Evolutionary conservation across 73 alveolate species (phyloP), one percentile per base, ranked within the genome.

Genomic region (Breviolum minutum): DNA sequence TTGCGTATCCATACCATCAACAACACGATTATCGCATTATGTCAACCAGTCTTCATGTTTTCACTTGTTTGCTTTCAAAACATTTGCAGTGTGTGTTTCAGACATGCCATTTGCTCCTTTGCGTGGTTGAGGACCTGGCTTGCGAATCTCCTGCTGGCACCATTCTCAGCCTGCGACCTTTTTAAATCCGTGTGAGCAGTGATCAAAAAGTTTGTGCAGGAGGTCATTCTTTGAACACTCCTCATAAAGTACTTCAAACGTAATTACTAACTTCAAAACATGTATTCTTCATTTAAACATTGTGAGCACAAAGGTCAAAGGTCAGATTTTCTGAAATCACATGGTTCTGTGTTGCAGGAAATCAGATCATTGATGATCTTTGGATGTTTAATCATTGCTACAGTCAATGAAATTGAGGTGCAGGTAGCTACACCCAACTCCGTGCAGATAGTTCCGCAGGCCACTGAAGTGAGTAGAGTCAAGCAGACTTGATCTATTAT

Each of bases 371-470:
- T n/a, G n/a, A n/a, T n/a, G n/a, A n/a, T 71, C 82, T 32, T 71
- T 71, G 10, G 74, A 40, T 40, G 54, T 40, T 40, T 40, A 40
- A 40, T 40, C 54, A 40, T 40, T 40, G 54, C 3, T 40, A 40
- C 3, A 40, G 5, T 40, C 54, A 40, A 40, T 40, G 54, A 40
- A 40, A 17, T 73, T 48, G 10, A 83, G 92, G 92, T 60, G 92
- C 92, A 48, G 26, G 60, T 9, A 83, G 92, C 73, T 83, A 83
- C 73, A 83, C 92, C 63, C 73, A 83, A 7, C 92, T 83, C 20
- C 92, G 92, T 22, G 92, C 74, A 20, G 92, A 83, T 54, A 83
- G 92, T 60, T 54, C 92, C 8, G 92, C 74, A 83, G 74, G 92
- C 60, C 48, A 29, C n/a, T 77, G 86, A 26, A 30, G 86, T 77